These are phyloP conservation scores for Naganishia albida DNA, from an alignment of 1,284 basidiomycete genomes.

Conservation along the genomic window DNA sequence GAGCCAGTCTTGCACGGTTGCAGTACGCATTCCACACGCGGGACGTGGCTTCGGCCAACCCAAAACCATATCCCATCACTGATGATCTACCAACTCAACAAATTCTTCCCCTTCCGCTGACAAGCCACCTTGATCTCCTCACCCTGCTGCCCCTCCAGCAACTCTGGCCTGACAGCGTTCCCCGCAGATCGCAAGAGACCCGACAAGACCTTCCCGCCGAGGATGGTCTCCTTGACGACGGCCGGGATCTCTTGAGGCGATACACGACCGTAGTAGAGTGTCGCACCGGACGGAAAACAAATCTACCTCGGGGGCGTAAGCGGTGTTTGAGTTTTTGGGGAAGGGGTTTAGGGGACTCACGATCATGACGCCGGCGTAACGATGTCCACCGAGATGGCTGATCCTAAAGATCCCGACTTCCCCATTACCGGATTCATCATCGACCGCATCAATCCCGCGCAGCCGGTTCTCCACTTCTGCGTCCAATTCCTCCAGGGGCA, in stretches of 20 bases:
- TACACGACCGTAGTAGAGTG: slow-evolving; percentile 91
- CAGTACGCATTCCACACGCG: too few species aligned
- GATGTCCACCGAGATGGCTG: slow-evolving; percentile 88
- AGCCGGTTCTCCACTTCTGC: slow-evolving; percentile 58
- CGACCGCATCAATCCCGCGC: slow-evolving; percentile 53
- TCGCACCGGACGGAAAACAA: slow-evolving; percentile 77
- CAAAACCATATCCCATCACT: too few species aligned
- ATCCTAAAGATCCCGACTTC: slow-evolving; percentile 75
- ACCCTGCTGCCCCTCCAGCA: not conserved
- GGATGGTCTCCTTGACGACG: slow-evolving; percentile 82
- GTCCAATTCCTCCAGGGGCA: slow-evolving; percentile 60
- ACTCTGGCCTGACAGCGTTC: slow-evolving; percentile 59
- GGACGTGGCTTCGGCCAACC: too few species aligned
- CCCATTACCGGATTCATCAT: slow-evolving; percentile 54
- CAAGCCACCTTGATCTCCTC: slow-evolving; percentile 38
- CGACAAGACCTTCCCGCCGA: slow-evolving; percentile 77
- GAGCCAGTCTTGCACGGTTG: too few species aligned
- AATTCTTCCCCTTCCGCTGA: slow-evolving; percentile 64
- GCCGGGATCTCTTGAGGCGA: slow-evolving; percentile 81
- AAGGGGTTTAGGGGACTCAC: slow-evolving; percentile 66
- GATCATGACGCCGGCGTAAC: slow-evolving; percentile 86
- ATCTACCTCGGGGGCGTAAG: slow-evolving; percentile 59
- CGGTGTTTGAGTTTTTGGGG: not conserved
- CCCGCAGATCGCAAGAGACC: slow-evolving; percentile 78
- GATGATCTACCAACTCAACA: slow-evolving; percentile 68